Base-by-base conservation (phyloP, 2,329 filamentous ascomycete species). In the Bipolaris sorokiniana region DNA sequence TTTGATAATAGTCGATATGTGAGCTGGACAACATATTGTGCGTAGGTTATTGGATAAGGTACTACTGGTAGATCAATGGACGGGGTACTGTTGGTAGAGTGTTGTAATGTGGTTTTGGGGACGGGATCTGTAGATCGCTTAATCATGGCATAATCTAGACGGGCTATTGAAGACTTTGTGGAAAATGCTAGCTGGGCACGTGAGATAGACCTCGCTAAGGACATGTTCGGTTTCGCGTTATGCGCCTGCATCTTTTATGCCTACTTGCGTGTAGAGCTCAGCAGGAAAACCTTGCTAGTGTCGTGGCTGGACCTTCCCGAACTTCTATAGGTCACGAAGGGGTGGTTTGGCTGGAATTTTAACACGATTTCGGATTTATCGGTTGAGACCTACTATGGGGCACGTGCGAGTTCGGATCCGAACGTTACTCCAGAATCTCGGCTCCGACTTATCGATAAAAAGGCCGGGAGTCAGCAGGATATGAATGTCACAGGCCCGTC, bases 41-140 rank as follows among this genome's bases (percentile, higher is more conserved):
- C 82, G 79, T 81, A 23, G 40, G 10, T 3, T 42, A 16, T 22
- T 42, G 40, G 11, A 42, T 7, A 42, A 13, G 40, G 13, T 42
- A 23, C 76, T 80, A 13, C 7, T 33, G 31, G 31, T 13, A 33
- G 13, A 33, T 33, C 6, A 2, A 3, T 33, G 31, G 31, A 33
- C 6, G 13, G 31, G 13, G 31, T 13, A 33, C 4, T n/a, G 11
- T 34, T 34, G 33, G 33, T 34, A n/a, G 33, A 15, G 15, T n/a
- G 11, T 34, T 22, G 23, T 26, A 26, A 26, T 26, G 23, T 7
- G 23, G 7, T 26, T 7, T 26, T 6, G 23, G 23, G 7, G 23
- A 26, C 23, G 23, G 23, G 23, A 26, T 26, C 23, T 26, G 23
- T 26, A 26, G 7, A 26, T 26, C 23, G 23, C 23, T 7, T 26